Base-by-base conservation (phyloP, 225 moss, liverwort and hornwort species). In the Ulota crispa region DNA sequence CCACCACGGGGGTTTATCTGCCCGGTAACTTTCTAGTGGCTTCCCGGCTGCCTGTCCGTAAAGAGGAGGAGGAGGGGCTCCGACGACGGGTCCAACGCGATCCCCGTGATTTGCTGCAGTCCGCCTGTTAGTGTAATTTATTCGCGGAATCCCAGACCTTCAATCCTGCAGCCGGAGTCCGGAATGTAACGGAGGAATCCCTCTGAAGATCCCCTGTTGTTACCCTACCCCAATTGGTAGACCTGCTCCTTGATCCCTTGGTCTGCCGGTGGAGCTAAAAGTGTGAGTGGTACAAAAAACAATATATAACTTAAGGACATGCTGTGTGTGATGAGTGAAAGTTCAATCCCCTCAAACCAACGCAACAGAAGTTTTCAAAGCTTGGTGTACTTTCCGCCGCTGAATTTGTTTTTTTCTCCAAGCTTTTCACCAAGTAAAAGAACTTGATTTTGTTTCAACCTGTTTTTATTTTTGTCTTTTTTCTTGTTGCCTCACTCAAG, bases 81-180 rank as follows among this genome's bases (percentile, higher is more conserved):
- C 78, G 78, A 70, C 70, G 72, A 80, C 80, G 81, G 68, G 82
- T 79, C 79, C 71, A 86, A 83, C 80, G 71, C 32, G 76, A 79
- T 76, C 80, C 76, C 83, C 83, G 83, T 86, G 83, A 86, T 86
- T 86, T 86, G 71, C 83, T 83, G 26, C 8, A 50, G 76, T n/a
- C 31, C 68, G 53, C 20, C 42, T 7, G 50, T 37, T 64, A 27
- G 16, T 31, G 59, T 59, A 30, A 26, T 56, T 2, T 31, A 64
- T 76, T 80, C 26, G n/a, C 75, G 81, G 73, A 85, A 85, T 78
- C 67, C 52, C 60, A 39, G 64, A 21, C 64, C 82, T 78, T 41
- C 74, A 54, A 52, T 85, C n/a, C 67, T 39, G 86, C 27, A 41
- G 41, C 32, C 28, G 0, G 8, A 30, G 43, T 65, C 63, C 62